Evolutionary conservation across 2,329 filamentous ascomycete genomes (phyloP).

Genomic region (Thelonectria blattea): DNA sequence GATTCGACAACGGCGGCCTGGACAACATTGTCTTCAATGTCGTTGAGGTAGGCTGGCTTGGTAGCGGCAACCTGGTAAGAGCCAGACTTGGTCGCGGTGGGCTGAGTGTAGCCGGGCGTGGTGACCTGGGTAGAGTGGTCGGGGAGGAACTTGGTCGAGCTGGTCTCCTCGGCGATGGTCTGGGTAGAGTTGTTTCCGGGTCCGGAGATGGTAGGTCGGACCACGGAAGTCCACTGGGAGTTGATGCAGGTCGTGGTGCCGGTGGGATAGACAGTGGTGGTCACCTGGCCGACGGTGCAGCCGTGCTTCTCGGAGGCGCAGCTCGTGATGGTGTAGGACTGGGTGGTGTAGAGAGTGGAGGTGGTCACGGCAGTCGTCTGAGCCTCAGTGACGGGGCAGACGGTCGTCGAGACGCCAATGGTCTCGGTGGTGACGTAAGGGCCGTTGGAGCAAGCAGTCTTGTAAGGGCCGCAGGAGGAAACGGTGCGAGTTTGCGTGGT

Average conservation of each 20-base stretch:
- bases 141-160: background rate
- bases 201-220: background rate
- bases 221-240: constrained; percentile 22
- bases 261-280: constrained; percentile 35
- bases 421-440: constrained; percentile 40
- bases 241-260: constrained; percentile 43
- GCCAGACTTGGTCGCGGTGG: constrained; percentile 14
- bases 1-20: constrained; percentile 7
- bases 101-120: background rate
- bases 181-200: background rate
- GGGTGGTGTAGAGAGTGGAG: constrained; percentile 35
- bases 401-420: constrained; percentile 21
- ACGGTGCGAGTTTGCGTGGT: constrained; percentile 30
- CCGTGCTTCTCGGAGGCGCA: constrained; percentile 37
- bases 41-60: constrained; percentile 5
- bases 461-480: constrained; percentile 31
- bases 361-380: background rate
- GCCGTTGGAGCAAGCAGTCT: constrained; percentile 1
- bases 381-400: constrained; percentile 12
- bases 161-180: background rate
- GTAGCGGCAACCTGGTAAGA: background rate
- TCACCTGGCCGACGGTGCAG: constrained; percentile 39
- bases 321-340: constrained; percentile 39
- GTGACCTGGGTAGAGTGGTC: background rate
- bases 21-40: constrained; percentile 6